phyloP scores from a whole-genome alignment of 2,329 filamentous ascomycete genomes.

The Cladosporium sp. region DNA sequence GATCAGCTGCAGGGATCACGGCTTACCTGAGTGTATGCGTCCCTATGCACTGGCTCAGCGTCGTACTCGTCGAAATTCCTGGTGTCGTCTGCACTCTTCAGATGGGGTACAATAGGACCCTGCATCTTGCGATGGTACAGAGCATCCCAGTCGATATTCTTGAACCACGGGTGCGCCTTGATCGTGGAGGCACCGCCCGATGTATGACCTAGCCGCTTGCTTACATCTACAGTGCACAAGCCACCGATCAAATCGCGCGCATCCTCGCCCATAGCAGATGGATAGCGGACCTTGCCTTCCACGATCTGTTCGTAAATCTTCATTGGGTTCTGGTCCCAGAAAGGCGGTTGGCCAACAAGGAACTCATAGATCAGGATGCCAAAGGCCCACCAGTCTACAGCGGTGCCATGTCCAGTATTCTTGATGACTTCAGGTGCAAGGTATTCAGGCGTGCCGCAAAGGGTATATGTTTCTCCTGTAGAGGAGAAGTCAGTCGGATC shows the following conservation, averaged over 20 bases:
- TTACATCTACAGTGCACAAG: conserved; percentile 75
- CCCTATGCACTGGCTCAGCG: conserved; percentile 64
- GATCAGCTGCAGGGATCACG: background rate
- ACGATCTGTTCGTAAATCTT: conserved; percentile 84
- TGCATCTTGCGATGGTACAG: conserved; percentile 59
- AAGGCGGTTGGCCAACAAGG: conserved; percentile 77
- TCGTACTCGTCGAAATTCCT: conserved; percentile 80
- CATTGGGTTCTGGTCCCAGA: conserved; percentile 82
- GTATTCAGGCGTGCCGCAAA: conserved; percentile 81
- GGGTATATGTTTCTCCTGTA: conserved; percentile 69
- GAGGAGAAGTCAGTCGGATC: conserved; percentile 11
- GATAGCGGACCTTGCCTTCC: conserved; percentile 71
- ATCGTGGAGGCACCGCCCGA: conserved; percentile 68
- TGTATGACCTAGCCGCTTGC: conserved; percentile 73
- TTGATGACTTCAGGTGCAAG: conserved; percentile 80
- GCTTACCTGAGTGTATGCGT: conserved; percentile 58
- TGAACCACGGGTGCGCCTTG: conserved; percentile 73
- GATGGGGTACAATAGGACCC: conserved; percentile 71
- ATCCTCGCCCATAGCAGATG: conserved; percentile 61
- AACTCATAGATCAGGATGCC: conserved; percentile 83
- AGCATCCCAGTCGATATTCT: conserved; percentile 68
- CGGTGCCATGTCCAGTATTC: conserved; percentile 68
- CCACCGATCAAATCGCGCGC: conserved; percentile 72
- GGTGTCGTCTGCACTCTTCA: conserved; percentile 68
- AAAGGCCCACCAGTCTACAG: conserved; percentile 85